A percentile compares a stretch with the other conserved stretches of the same genome.
Evolutionary conservation across 768 basidiomycete genomes (phyloP).

Genomic region (Leccinum subtestaceum): DNA sequence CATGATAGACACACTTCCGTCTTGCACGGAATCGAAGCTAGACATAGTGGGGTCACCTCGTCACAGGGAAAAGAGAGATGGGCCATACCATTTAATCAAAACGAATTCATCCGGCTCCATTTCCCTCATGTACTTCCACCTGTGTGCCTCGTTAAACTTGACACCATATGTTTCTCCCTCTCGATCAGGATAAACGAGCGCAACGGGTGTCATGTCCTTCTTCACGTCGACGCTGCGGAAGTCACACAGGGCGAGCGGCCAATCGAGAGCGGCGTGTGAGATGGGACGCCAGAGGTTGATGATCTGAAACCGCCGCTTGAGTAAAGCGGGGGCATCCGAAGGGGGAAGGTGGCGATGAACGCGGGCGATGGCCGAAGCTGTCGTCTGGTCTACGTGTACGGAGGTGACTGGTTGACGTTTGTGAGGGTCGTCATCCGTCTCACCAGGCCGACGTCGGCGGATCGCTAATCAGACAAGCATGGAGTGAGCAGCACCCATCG

Average conservation of each 20-base stretch:
- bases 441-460: constrained; percentile 39
- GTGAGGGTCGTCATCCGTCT: constrained; percentile 35
- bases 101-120: constrained; percentile 46
- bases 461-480: constrained; percentile 32
- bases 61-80: neutral
- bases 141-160: constrained; percentile 35
- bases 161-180: constrained; percentile 45
- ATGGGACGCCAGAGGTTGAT: constrained; percentile 58
- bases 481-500: neutral
- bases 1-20: constrained; percentile 33
- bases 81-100: constrained; percentile 46
- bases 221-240: neutral
- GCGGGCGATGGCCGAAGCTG: constrained; percentile 32
- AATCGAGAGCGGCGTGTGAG: constrained; percentile 21
- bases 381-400: constrained; percentile 49
- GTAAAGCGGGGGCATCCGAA: constrained; percentile 37
- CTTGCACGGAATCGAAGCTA: constrained; percentile 36
- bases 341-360: constrained; percentile 44
- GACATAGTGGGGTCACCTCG: neutral
- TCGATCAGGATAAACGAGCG: constrained; percentile 18
- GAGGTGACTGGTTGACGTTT: constrained; percentile 43
- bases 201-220: neutral
- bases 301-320: constrained; percentile 48
- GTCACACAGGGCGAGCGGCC: neutral
- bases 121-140: constrained; percentile 46